phyloP scores from a whole-genome alignment of 805 yeast genomes.

The Metschnikowia cerradonensis region DNA sequence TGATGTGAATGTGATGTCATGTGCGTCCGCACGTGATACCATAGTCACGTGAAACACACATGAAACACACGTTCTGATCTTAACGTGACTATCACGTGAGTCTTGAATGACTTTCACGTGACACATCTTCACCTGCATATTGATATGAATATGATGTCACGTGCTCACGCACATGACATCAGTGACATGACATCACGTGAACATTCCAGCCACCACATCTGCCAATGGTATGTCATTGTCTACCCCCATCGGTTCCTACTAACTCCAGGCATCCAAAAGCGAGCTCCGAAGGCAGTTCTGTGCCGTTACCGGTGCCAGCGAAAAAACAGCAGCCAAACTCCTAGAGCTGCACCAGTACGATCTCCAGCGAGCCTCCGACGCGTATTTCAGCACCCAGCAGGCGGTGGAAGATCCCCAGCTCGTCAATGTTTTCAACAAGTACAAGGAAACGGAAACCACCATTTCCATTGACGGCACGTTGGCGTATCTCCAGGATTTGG shows the following conservation, averaged over 20 bases:
- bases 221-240: neutral
- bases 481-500: slow-evolving; percentile 59
- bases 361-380: slow-evolving; percentile 29
- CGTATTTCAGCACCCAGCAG: slow-evolving; percentile 18
- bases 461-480: slow-evolving; percentile 82
- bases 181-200: neutral
- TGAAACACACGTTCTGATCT: too few relatives aligned
- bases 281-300: slow-evolving; percentile 32
- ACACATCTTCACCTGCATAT: too few relatives aligned
- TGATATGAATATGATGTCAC: neutral
- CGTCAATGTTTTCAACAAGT: slow-evolving; percentile 30
- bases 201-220: neutral
- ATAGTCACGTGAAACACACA: too few relatives aligned
- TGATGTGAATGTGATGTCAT: too few relatives aligned
- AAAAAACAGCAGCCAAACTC: slow-evolving; percentile 32
- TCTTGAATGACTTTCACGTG: neutral
- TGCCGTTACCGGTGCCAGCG: slow-evolving; percentile 37
- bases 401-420: slow-evolving; percentile 13
- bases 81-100: neutral
- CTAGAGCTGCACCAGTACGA: slow-evolving; percentile 31
- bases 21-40: too few relatives aligned
- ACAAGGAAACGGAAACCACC: slow-evolving; percentile 25
- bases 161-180: neutral
- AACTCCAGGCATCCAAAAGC: slow-evolving; percentile 9
- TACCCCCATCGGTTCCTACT: neutral